These are phyloP conservation scores for Citrus trifoliata DNA, from an alignment of 345 rosid species.

Conservation along the genomic window DNA sequence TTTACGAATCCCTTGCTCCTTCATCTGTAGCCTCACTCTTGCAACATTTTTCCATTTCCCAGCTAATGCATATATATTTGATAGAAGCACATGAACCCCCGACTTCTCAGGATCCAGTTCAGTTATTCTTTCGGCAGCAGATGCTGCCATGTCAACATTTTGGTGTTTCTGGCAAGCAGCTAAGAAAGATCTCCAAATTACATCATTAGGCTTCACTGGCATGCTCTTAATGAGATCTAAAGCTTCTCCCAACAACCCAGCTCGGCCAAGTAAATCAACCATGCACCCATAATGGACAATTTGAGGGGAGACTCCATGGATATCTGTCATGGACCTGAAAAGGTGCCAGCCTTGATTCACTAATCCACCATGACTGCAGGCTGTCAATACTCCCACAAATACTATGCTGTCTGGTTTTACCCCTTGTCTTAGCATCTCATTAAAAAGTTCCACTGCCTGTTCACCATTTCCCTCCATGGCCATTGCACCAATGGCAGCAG, in stretches of 20 bases:
- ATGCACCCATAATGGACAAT: constrained; percentile 69
- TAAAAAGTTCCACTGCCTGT: constrained; percentile 46
- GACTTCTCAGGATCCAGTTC: constrained; percentile 34
- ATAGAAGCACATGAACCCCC: constrained; percentile 52
- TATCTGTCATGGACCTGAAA: constrained; percentile 56
- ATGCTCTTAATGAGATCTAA: constrained; percentile 41
- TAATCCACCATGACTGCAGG: constrained; percentile 60
- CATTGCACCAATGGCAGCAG: constrained; percentile 62
- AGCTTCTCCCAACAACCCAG: constrained; percentile 57
- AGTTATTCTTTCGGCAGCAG: constrained; percentile 47
- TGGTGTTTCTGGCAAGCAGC: constrained; percentile 58
- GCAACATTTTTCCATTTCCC: constrained; percentile 59
- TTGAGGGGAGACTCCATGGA: constrained; percentile 39
- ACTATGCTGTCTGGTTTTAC: constrained; percentile 49
- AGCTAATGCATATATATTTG: constrained; percentile 57
- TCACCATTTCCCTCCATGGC: constrained; percentile 53
- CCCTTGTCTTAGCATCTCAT: constrained; percentile 48
- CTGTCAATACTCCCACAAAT: constrained; percentile 52
- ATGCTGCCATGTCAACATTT: constrained; percentile 44
- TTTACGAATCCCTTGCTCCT: constrained; percentile 51
- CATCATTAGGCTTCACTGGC: constrained; percentile 63
- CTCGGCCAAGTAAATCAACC: constrained; percentile 73
- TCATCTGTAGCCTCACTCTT: constrained; percentile 52
- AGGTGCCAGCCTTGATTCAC: constrained; percentile 52
- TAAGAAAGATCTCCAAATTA: constrained; percentile 62